A percentile compares a stretch with the other conserved stretches of the same genome.
Evolutionary conservation across 148 eudicot species (phyloP).

Genomic region (Vaccinium myrtillus): DNA sequence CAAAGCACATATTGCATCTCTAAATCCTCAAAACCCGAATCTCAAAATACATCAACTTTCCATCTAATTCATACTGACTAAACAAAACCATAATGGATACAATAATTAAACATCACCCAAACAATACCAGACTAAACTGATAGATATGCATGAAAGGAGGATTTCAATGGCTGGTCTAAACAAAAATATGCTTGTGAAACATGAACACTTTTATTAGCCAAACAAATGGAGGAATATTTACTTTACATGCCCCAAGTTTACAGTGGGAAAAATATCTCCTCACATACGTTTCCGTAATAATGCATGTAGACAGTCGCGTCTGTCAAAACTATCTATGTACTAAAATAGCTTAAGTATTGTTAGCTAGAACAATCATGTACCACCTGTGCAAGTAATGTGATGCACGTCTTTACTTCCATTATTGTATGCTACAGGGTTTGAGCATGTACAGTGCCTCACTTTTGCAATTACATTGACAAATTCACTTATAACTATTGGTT

Average conservation of each 20-base stretch:
- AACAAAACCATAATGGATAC: neutral
- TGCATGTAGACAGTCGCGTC: neutral
- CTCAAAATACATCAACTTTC: neutral
- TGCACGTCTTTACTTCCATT: neutral
- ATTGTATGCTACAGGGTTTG: neutral
- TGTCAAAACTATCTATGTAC: neutral
- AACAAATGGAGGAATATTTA: neutral
- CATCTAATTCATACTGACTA: neutral
- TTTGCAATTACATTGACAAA: neutral
- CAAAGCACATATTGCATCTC: neutral
- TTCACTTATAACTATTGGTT: neutral
- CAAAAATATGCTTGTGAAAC: neutral
- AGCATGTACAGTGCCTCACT: neutral
- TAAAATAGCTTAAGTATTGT: neutral
- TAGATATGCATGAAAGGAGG: neutral
- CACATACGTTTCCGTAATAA: neutral
- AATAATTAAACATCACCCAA: neutral
- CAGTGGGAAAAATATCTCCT: neutral
- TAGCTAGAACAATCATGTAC: neutral
- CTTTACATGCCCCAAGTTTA: neutral
- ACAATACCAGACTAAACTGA: neutral
- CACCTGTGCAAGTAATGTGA: neutral
- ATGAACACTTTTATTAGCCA: neutral
- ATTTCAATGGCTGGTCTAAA: neutral
- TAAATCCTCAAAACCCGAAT: neutral